Conservation (phyloP, 805 yeast genomes). For the Lachancea lanzarotensis region DNA sequence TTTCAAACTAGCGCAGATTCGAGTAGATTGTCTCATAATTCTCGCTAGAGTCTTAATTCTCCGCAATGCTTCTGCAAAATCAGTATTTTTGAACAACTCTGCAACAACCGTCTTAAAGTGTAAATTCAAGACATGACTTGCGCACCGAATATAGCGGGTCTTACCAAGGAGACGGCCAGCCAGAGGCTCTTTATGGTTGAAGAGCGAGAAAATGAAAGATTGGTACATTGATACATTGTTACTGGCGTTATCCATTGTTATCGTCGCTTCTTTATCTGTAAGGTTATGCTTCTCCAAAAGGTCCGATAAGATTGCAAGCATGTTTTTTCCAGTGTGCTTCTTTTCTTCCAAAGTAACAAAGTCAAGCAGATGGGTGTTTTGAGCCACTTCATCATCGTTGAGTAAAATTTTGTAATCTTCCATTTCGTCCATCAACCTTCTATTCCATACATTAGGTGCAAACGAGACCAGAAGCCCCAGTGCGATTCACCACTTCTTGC, state of each 20-base stretch:
- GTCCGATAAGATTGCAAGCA: neutral
- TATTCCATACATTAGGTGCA: conserved; percentile 6
- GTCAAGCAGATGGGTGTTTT: conserved; percentile 7
- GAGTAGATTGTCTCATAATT: neutral
- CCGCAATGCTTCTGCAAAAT: neutral
- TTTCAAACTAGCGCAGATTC: conserved; percentile 1
- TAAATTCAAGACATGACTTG: conserved; percentile 3
- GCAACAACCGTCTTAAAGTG: conserved; percentile 1
- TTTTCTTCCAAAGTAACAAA: conserved; percentile 1
- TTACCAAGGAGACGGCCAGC: conserved; percentile 5
- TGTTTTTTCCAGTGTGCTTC: conserved; percentile 3
- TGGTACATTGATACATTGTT: neutral
- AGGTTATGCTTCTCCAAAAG: conserved; percentile 6
- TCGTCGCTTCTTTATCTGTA: conserved; percentile 7
- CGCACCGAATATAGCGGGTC: conserved; percentile 5
- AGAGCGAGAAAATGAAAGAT: neutral
- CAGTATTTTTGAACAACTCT: neutral
- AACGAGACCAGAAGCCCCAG: conserved; percentile 6
- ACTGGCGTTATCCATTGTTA: conserved; percentile 6
- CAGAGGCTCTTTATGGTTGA: neutral
- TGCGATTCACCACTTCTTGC: conserved; percentile 1
- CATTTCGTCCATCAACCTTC: neutral
- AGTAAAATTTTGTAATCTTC: conserved; percentile 3
- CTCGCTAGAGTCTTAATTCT: conserved; percentile 4
- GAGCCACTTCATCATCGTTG: neutral